A percentile compares a stretch with the other conserved stretches of the same genome.
phyloP scores from a whole-genome alignment of 2,329 filamentous ascomycete genomes.

The Xylaria sp. region DNA sequence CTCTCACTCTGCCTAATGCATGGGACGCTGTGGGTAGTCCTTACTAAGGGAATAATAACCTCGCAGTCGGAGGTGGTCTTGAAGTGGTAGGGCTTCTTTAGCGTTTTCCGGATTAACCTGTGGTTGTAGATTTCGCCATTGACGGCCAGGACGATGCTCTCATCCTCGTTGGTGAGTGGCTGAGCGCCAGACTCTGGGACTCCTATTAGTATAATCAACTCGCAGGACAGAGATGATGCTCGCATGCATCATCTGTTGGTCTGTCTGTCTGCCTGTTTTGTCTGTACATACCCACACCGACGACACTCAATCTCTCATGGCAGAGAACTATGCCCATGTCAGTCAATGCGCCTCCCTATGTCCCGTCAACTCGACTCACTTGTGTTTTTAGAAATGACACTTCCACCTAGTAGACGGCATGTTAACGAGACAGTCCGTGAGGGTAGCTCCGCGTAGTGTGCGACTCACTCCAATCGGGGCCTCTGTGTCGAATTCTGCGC shows the following conservation, averaged over 20 bases:
- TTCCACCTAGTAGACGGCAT: constrained; percentile 73
- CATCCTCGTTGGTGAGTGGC: constrained; percentile 92
- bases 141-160: constrained; percentile 89
- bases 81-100: constrained; percentile 90
- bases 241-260: neutral
- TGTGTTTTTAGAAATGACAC: constrained; percentile 87
- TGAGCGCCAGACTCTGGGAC: constrained; percentile 88
- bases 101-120: constrained; percentile 86
- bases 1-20: neutral
- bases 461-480: constrained; percentile 96
- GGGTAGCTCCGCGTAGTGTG: constrained; percentile 45
- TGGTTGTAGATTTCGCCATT: constrained; percentile 99
- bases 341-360: constrained; percentile 46
- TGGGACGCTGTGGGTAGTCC: constrained; percentile 47
- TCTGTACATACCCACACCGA: constrained; percentile 82
- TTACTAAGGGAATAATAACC: constrained; percentile 95
- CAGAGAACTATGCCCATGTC: constrained; percentile 75
- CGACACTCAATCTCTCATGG: constrained; percentile 97
- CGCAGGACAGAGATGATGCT: neutral
- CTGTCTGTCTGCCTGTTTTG: neutral
- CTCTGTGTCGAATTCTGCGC: constrained; percentile 88
- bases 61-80: constrained; percentile 99
- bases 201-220: constrained; percentile 2
- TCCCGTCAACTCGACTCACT: constrained; percentile 68
- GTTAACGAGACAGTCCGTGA: constrained; percentile 42